Evolutionary conservation across 495 filamentous ascomycete genomes (phyloP).

Genomic region (Aspergillus incahuasiensis): DNA sequence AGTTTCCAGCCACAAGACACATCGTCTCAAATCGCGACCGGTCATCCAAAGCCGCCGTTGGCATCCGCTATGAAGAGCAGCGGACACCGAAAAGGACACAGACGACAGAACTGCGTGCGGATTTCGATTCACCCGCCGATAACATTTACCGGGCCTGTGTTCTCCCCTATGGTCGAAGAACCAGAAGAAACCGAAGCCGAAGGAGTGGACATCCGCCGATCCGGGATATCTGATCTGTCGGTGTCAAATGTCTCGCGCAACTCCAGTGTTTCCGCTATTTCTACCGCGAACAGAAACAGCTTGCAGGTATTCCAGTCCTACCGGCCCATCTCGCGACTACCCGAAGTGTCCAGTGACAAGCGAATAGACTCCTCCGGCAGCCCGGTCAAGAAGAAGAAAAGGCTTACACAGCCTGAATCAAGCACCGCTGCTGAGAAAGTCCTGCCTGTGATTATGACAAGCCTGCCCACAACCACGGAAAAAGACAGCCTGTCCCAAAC

Average conservation of each 20-base stretch:
- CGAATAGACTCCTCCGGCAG: constrained; percentile 14
- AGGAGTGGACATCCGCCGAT: constrained; percentile 22
- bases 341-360: constrained; percentile 18
- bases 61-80: constrained; percentile 39
- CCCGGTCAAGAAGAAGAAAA: constrained; percentile 28
- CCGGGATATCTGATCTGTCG: constrained; percentile 13
- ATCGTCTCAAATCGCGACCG: constrained; percentile 21
- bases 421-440: constrained; percentile 9
- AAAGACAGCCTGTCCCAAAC: constrained; percentile 27
- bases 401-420: constrained; percentile 15
- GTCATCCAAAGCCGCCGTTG: constrained; percentile 22
- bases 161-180: constrained; percentile 38
- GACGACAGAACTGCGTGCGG: constrained; percentile 46
- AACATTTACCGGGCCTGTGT: constrained; percentile 32
- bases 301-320: constrained; percentile 8
- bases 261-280: constrained; percentile 19
- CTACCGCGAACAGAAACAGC: constrained; percentile 17
- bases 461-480: constrained; percentile 17
- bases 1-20: constrained; percentile 20
- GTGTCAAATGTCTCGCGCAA: constrained; percentile 18
- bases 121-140: constrained; percentile 44
- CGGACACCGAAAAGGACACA: constrained; percentile 38
- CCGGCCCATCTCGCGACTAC: constrained; percentile 1
- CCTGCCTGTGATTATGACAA: constrained; percentile 28
- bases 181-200: constrained; percentile 33